Percentiles rank a stretch among this genome's conserved stretches.
Evolutionary conservation across 495 filamentous ascomycete genomes (phyloP).

Genomic region (Copromyces sp.): DNA sequence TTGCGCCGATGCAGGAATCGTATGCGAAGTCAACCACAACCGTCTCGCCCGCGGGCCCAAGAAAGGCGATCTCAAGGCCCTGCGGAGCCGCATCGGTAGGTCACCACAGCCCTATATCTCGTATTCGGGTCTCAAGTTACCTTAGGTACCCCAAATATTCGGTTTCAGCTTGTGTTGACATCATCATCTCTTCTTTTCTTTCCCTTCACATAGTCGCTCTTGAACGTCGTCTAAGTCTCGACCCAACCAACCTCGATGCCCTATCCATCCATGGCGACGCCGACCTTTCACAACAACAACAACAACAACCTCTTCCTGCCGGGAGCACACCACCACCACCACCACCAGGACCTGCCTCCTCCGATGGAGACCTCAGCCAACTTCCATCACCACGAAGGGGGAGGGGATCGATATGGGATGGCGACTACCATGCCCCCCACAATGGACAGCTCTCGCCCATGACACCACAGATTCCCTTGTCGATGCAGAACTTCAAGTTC

Average conservation of each 20-base stretch:
- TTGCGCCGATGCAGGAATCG: slow-evolving; percentile 38
- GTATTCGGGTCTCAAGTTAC: not conserved
- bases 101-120: not conserved
- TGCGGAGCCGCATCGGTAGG: slow-evolving; percentile 39
- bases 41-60: slow-evolving; percentile 41
- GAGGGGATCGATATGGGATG: slow-evolving; percentile 12
- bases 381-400: slow-evolving; percentile 11
- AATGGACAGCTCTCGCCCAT: slow-evolving; percentile 7
- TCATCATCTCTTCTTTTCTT: not conserved
- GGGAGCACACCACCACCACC: not conserved
- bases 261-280: slow-evolving; percentile 5
- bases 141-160: not conserved
- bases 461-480: slow-evolving; percentile 13
- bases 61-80: slow-evolving; percentile 42
- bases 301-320: slow-evolving; percentile 3
- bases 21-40: slow-evolving; percentile 38
- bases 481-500: slow-evolving; percentile 20
- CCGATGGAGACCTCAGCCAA: slow-evolving; percentile 5
- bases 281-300: slow-evolving; percentile 11
- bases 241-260: slow-evolving; percentile 12
- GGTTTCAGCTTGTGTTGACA: not conserved
- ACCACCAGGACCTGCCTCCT: not conserved
- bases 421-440: slow-evolving; percentile 12
- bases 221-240: slow-evolving; percentile 30
- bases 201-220: slow-evolving; percentile 15